phyloP scores from a whole-genome alignment of 2,329 filamentous ascomycete species.

The Penicillium freii region DNA sequence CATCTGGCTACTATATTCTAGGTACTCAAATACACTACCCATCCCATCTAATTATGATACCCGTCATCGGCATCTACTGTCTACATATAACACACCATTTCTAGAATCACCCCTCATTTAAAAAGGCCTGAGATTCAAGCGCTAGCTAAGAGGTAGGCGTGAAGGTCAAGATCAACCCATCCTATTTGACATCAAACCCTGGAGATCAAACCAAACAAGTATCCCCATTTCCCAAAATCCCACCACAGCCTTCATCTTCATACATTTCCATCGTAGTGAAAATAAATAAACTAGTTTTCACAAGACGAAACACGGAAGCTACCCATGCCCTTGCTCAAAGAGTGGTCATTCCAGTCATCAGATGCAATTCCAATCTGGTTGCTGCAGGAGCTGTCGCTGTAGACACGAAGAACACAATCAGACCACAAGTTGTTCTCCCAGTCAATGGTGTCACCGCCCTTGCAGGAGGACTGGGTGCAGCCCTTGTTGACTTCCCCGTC shows the following conservation, averaged over 20 bases:
- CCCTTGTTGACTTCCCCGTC: conserved; percentile 4
- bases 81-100: background rate
- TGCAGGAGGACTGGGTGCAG: conserved; percentile 6
- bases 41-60: background rate
- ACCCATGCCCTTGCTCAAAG: conserved; percentile 3
- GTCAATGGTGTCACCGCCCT: conserved; percentile 5
- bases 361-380: conserved; percentile 12
- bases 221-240: background rate
- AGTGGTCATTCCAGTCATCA: conserved; percentile 10
- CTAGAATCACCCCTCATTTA: background rate
- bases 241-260: background rate
- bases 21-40: background rate
- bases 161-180: background rate
- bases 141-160: background rate
- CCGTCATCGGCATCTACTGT: background rate
- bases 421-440: conserved; percentile 7
- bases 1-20: too few relatives aligned
- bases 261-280: background rate
- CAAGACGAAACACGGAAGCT: conserved; percentile 6
- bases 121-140: background rate
- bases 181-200: background rate
- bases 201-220: background rate
- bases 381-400: conserved; percentile 4
- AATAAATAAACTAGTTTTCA: background rate
- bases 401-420: conserved; percentile 9